A percentile compares a stretch with the other conserved stretches of the same genome.
These are phyloP conservation scores for Fusarium globosum DNA, from an alignment of 2,329 filamentous ascomycete species.

Conservation along the genomic window DNA sequence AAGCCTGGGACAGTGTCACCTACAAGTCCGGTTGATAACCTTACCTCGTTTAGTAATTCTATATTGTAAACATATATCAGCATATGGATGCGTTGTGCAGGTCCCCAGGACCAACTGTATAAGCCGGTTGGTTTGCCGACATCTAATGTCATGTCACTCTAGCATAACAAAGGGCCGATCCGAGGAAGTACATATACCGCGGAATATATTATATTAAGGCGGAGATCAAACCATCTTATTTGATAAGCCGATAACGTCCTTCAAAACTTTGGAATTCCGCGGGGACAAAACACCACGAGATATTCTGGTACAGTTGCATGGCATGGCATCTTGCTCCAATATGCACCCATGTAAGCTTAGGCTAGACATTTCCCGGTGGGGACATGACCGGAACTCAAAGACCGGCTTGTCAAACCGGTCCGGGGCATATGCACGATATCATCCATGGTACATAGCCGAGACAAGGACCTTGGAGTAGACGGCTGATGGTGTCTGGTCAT, in stretches of 20 bases:
- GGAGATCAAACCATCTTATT: neutral
- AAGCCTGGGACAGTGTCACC: neutral
- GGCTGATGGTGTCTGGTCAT: neutral
- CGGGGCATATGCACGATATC: slow-evolving; percentile 31
- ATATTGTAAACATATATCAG: slow-evolving; percentile 14
- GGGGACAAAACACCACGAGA: slow-evolving; percentile 1
- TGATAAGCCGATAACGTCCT: neutral
- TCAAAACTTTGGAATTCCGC: slow-evolving; percentile 1
- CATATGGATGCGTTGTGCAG: neutral
- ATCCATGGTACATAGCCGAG: slow-evolving; percentile 16
- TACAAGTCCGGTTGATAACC: neutral
- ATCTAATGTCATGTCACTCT: slow-evolving; percentile 8
- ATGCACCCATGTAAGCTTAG: neutral
- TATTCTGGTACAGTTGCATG: neutral
- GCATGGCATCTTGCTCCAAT: neutral
- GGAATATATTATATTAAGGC: neutral
- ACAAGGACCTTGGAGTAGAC: slow-evolving; percentile 9
- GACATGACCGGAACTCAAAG: slow-evolving; percentile 27
- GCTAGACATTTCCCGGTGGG: slow-evolving; percentile 5
- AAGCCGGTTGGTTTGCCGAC: slow-evolving; percentile 11
- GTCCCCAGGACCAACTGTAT: neutral
- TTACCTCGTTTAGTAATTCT: slow-evolving; percentile 16
- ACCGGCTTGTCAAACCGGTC: slow-evolving; percentile 29
- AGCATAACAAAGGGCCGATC: slow-evolving; percentile 18
- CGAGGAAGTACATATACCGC: slow-evolving; percentile 12